Conservation (phyloP, 2,329 filamentous ascomycete genomes). For the Pezicula carpinea region DNA sequence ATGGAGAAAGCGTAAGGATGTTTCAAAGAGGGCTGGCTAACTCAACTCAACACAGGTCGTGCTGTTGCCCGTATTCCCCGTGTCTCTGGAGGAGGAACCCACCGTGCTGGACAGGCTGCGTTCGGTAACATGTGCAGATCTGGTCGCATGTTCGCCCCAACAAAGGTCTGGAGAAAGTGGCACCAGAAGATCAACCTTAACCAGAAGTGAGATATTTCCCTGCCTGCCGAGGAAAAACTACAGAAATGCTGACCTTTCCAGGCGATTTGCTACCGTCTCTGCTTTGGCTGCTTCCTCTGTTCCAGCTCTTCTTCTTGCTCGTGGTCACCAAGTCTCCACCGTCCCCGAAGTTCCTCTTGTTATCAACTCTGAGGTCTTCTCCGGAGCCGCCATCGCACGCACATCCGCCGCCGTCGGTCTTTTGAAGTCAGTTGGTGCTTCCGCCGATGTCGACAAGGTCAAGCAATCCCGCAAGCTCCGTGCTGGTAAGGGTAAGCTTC, state of each 20-base stretch:
- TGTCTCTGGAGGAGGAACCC: constrained; percentile 99
- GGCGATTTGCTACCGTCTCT: constrained; percentile 96
- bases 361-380: constrained; percentile 85
- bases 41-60: constrained; percentile 59
- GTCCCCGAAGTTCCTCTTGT: constrained; percentile 97
- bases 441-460: constrained; percentile 90
- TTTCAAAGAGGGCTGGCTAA: constrained; percentile 16
- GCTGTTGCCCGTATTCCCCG: constrained; percentile 99
- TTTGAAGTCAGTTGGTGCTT: constrained; percentile 86
- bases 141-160: constrained; percentile 99
- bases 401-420: constrained; percentile 83
- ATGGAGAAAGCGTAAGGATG: not conserved
- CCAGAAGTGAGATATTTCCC: constrained; percentile 66
- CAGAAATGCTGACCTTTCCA: constrained; percentile 32
- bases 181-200: constrained; percentile 99
- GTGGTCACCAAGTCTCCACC: constrained; percentile 89
- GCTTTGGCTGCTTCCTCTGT: constrained; percentile 95
- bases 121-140: constrained; percentile 99
- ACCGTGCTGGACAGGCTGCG: constrained; percentile 99
- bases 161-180: constrained; percentile 99
- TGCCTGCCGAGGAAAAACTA: constrained; percentile 13
- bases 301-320: constrained; percentile 89
- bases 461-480: constrained; percentile 95
- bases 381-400: constrained; percentile 75
- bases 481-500: constrained; percentile 97